Base-by-base conservation (phyloP, 73 alveolate genomes). In the Paramecium tetraurelia region DNA sequence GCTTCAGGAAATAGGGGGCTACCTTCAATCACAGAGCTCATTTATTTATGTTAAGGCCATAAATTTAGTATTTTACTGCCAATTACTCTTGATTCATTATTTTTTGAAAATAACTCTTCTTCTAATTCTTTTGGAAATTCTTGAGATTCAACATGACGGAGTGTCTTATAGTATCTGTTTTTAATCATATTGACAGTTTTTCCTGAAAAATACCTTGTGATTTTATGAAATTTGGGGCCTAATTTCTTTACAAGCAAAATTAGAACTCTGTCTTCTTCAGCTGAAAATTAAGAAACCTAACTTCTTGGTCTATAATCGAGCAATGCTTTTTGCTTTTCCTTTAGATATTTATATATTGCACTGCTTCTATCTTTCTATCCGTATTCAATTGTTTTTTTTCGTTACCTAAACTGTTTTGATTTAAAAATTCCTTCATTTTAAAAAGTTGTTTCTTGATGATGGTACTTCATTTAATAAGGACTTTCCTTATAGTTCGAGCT, bases 1-100 rank as follows among this genome's bases (percentile, higher is more conserved):
- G 84, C 84, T 63, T 63, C 84, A 31, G 84, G 84, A 63, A 63
- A 63, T 1, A 63, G 84, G n/a, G 84, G 84, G 9, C 84, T 63
- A 6, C 27, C 24, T 63, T 63, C 84, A 63, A 63, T 33, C 24
- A 63, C 50, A 5, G 46, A 33, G 48, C 46, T 63, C 50, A 63
- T 63, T 31, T 27, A 11, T 33, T 63, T 63, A 8, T 33, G 10
- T 63, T 63, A 27, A 12, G 84, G 84, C 46, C 41, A 63, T 2
- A 33, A 3, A 0, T 63, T 33, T 1, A 63, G 50, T 11, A 63
- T 27, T 63, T 63, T 20, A 8, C 84, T 63, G 5, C 84, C 84
- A 27, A 63, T 63, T 3, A 63, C 31, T 33, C 84, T 63, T 18
- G 83, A 33, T 16, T 63, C 46, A 27, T 53, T 53, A n/a, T 53